Conservation (phyloP, 306 rosid species). For the Acmispon strigosus region DNA sequence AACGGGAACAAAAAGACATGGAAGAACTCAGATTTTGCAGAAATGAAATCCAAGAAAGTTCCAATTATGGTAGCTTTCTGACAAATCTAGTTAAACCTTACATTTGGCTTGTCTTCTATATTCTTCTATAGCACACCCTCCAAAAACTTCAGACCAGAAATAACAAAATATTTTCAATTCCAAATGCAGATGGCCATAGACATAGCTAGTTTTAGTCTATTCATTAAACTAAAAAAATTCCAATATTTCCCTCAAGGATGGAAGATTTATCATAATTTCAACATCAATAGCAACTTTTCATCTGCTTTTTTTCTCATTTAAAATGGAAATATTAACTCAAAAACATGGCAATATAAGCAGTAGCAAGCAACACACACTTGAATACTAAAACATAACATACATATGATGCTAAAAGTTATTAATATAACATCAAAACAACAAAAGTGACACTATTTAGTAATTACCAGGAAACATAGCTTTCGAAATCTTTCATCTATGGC, state of each 20-base stretch:
- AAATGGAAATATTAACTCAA: slow-evolving; percentile 8
- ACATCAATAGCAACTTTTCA: neutral
- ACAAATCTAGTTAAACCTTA: neutral
- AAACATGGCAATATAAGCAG: neutral
- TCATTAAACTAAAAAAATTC: neutral
- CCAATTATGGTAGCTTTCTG: slow-evolving; percentile 6
- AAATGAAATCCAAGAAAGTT: slow-evolving; percentile 3
- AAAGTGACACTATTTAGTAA: neutral
- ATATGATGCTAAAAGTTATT: neutral
- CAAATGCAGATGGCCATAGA: slow-evolving; percentile 12
- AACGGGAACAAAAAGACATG: neutral
- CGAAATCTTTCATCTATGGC: slow-evolving; percentile 39
- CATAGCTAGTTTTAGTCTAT: neutral
- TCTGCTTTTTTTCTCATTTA: neutral
- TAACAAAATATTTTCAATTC: neutral
- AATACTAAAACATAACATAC: neutral
- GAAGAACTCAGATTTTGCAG: neutral
- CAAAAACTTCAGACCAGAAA: neutral
- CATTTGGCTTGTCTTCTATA: neutral
- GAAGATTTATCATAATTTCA: slow-evolving; percentile 11
- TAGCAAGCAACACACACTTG: neutral
- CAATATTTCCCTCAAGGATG: neutral
- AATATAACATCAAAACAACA: slow-evolving; percentile 5
- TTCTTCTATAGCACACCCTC: neutral
- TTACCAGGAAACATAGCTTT: slow-evolving; percentile 45